Percentiles rank a stretch among this genome's conserved stretches.
phyloP scores from a whole-genome alignment of 2,329 filamentous ascomycete genomes.

The Penicillium sp. region DNA sequence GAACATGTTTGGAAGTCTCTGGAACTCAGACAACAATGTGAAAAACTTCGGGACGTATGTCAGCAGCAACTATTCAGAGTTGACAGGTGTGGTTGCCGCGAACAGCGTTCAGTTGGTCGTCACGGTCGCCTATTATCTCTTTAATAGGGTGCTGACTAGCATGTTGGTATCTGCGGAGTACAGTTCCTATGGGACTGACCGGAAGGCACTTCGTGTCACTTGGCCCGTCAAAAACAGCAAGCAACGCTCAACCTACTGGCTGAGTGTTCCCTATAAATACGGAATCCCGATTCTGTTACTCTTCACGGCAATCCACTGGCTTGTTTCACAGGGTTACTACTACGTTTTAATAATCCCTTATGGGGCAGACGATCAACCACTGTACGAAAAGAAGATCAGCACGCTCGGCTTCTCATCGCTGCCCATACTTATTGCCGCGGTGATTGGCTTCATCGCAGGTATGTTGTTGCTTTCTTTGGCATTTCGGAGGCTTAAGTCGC shows the following conservation, averaged over 20 bases:
- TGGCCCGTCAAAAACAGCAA: slow-evolving; percentile 34
- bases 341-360: slow-evolving; percentile 33
- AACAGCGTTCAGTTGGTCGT: slow-evolving; percentile 27
- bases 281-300: slow-evolving; percentile 32
- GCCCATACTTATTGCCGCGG: slow-evolving; percentile 1
- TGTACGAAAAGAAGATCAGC: not conserved
- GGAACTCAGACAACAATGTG: too few relatives aligned
- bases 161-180: slow-evolving; percentile 54
- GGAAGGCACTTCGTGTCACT: slow-evolving; percentile 47
- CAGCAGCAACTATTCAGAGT: not conserved
- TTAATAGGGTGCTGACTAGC: slow-evolving; percentile 41
- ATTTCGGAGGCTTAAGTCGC: slow-evolving; percentile 15
- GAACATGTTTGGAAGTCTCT: too few relatives aligned
- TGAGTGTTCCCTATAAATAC: slow-evolving; percentile 42
- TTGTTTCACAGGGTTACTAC: slow-evolving; percentile 49
- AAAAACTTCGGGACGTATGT: too few relatives aligned
- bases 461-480: slow-evolving; percentile 14
- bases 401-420: slow-evolving; percentile 7
- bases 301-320: slow-evolving; percentile 46
- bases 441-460: slow-evolving; percentile 6
- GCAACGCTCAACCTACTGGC: slow-evolving; percentile 48
- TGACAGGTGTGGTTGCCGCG: not conserved
- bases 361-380: slow-evolving; percentile 8
- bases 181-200: slow-evolving; percentile 37
- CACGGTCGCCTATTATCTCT: slow-evolving; percentile 36